Percentiles rank a stretch among this genome's conserved stretches.
These are phyloP conservation scores for Saprolegnia parasitica DNA, from an alignment of 352 stramenopile species.

Conservation along the genomic window DNA sequence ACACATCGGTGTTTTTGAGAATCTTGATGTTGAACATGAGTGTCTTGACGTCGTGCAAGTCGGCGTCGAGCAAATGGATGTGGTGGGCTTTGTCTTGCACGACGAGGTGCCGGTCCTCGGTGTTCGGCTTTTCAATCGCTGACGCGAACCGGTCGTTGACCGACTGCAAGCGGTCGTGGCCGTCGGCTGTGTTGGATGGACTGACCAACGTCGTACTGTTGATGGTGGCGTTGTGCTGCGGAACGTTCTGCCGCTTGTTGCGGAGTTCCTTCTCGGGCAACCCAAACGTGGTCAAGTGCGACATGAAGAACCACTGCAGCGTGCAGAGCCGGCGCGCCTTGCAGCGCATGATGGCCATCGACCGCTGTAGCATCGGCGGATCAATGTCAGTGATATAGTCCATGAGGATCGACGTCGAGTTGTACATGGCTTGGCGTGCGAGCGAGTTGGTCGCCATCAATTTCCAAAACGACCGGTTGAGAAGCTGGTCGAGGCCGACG, in stretches of 20 bases:
- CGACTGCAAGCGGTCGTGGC: too few relatives aligned
- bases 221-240: too few relatives aligned
- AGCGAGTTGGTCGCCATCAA: slow-evolving; percentile 1
- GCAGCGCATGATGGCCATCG: not conserved
- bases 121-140: too few relatives aligned
- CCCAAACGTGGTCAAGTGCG: slow-evolving; percentile 16
- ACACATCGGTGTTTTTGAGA: not conserved
- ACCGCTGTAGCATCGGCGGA: too few relatives aligned
- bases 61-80: slow-evolving; percentile 9
- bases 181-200: too few relatives aligned
- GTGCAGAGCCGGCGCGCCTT: slow-evolving; percentile 19
- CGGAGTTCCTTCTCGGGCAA: slow-evolving; percentile 21
- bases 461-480: not conserved
- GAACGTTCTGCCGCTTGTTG: not conserved
- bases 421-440: slow-evolving; percentile 20
- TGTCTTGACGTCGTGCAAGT: slow-evolving; percentile 9
- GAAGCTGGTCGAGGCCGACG: slow-evolving; percentile 2
- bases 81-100: not conserved
- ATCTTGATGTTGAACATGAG: slow-evolving; percentile 23
- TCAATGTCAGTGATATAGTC: slow-evolving; percentile 13
- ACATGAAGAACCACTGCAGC: slow-evolving; percentile 28
- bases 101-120: not conserved
- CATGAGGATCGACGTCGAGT: slow-evolving; percentile 14
- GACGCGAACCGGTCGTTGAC: too few relatives aligned
- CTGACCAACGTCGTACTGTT: too few relatives aligned